These are phyloP conservation scores for Eucalyptus urophylla DNA, from an alignment of 345 rosid species.

Conservation along the genomic window DNA sequence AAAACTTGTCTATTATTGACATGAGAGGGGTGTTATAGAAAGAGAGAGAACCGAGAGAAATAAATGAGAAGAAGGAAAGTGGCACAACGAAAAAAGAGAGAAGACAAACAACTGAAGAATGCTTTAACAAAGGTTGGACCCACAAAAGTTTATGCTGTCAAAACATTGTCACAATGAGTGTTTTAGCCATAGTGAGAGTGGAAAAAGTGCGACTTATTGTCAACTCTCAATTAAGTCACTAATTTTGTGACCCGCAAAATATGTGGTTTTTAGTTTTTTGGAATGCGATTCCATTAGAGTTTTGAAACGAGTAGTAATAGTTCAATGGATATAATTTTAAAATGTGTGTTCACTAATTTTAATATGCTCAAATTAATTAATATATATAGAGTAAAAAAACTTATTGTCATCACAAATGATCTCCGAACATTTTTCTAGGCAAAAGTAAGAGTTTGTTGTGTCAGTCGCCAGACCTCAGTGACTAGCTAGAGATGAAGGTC, in stretches of 20 bases:
- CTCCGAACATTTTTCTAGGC: accelerated
- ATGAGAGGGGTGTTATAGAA: neutral
- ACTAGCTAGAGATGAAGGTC: too few relatives aligned
- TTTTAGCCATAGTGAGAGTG: neutral
- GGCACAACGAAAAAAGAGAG: neutral
- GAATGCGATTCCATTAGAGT: too few relatives aligned
- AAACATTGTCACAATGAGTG: neutral
- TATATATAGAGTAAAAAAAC: too few relatives aligned
- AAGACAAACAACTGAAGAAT: neutral
- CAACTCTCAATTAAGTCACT: too few relatives aligned
- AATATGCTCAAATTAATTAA: too few relatives aligned
- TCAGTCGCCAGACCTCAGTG: accelerated
- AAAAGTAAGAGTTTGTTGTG: too few relatives aligned
- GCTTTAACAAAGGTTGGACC: neutral
- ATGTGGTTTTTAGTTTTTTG: too few relatives aligned
- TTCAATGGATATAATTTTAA: too few relatives aligned
- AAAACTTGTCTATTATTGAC: neutral
- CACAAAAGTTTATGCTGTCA: neutral
- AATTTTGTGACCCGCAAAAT: too few relatives aligned
- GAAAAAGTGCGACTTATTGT: neutral
- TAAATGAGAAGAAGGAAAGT: neutral
- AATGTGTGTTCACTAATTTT: too few relatives aligned
- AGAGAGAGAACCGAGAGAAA: neutral
- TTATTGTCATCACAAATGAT: too few relatives aligned
- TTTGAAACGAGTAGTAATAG: too few relatives aligned